Base-by-base conservation (phyloP, 208 protist genomes). In the Willaertia magna region DNA sequence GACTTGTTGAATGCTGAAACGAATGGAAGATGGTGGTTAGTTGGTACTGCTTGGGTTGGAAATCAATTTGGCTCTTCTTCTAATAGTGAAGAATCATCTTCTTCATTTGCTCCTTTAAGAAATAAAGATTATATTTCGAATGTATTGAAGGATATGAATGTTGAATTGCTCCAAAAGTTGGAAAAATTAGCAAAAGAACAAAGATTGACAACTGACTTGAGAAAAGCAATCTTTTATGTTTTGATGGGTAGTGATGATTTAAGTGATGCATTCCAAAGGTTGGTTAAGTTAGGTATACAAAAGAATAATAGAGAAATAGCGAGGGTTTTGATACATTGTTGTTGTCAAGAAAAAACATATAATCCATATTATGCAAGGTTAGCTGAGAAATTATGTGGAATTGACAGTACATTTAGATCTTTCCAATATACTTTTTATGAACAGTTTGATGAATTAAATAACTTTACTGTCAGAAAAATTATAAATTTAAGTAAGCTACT, bases 11-110 rank as follows among this genome's bases (percentile, higher is more conserved):
- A 55, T 20, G 47, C 78, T n/a, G n/a, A 83, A n/a, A n/a, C 3
- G 6, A 83, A 83, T 11, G 78, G 78, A n/a, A 52, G 78, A 55
- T 83, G 78, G 78, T 83, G 78, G 78, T 30, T 83, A 26, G 78
- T 83, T 18, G 78, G 78, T 43, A 55, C 78, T 43, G 78, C 78
- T 42, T 83, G 78, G 78, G 46, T 26, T 9, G 78, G 78, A 1
- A 49, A 43, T 42, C 18, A 48, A 26, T 18, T 43, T 26, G 34
- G 46, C 16, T 6, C 40, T 42, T 22, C 39, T 11, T 79, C 30
- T 2, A 22, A 43, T 47, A 39, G 9, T 7, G 12, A n/a, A 18
- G 30, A 40, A 34, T n/a, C 39, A 18, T 16, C 76, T 20, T 42
- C 40, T 11, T n/a, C n/a, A n/a, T n/a, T n/a, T n/a, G n/a, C n/a